A percentile compares a stretch with the other conserved stretches of the same genome.
These are phyloP conservation scores for Gynostemma pentaphyllum DNA, from an alignment of 306 rosid genomes.

Conservation along the genomic window DNA sequence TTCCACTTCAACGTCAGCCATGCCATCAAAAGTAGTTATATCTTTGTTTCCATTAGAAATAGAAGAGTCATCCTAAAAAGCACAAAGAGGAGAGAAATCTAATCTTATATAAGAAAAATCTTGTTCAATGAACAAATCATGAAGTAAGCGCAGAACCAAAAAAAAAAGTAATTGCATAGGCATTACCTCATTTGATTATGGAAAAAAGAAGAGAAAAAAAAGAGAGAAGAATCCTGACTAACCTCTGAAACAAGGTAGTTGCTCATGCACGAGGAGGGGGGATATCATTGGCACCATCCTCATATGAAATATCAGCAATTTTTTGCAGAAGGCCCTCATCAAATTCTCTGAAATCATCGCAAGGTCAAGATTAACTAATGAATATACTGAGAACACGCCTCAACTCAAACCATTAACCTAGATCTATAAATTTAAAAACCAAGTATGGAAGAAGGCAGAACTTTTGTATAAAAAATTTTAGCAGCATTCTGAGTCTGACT, in stretches of 20 bases:
- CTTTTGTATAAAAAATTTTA: not conserved
- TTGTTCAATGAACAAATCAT: not conserved
- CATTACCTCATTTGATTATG: not conserved
- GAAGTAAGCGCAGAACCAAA: not conserved
- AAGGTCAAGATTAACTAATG: slow-evolving; percentile 20
- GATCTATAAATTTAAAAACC: not conserved
- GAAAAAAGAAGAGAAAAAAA: not conserved
- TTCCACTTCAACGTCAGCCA: slow-evolving; percentile 81
- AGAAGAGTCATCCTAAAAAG: slow-evolving; percentile 73
- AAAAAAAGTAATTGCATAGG: not conserved
- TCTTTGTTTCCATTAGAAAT: slow-evolving; percentile 72
- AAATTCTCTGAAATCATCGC: slow-evolving; percentile 59
- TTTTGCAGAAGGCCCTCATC: slow-evolving; percentile 80
- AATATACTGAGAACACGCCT: not conserved
- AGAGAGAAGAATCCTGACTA: slow-evolving; percentile 26
- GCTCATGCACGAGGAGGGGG: slow-evolving; percentile 85
- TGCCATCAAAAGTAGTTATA: slow-evolving; percentile 59
- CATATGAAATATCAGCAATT: slow-evolving; percentile 63
- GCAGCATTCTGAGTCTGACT: slow-evolving; percentile 13
- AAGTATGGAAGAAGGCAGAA: not conserved
- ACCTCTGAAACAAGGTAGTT: slow-evolving; percentile 87
- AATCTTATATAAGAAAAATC: too few species aligned
- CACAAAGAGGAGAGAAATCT: not conserved
- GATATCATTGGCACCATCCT: slow-evolving; percentile 63
- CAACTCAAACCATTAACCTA: slow-evolving; percentile 6